Base-by-base conservation (phyloP, 116 monocot species). In the Dioscorea cayenensis region DNA sequence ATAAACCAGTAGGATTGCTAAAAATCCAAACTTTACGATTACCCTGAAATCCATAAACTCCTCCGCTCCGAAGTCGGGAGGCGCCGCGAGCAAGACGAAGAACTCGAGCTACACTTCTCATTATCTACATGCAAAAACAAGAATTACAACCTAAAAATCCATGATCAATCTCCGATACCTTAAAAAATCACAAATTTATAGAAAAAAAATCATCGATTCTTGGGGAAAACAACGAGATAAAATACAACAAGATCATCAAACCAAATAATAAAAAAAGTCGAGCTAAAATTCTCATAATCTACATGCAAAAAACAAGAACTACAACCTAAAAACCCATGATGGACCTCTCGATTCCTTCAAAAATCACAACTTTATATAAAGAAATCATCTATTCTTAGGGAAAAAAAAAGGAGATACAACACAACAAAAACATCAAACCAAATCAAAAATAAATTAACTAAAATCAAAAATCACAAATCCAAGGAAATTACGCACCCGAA, bases 41-140 rank as follows among this genome's bases (percentile, higher is more conserved):
- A 67, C 60, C 51, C 35, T 29, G 29, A 13, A 35, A 67, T 18
- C 64, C 49, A 28, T 48, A 60, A 71, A 78, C 3, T 10, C n/a
- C 66, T 36, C 5, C 63, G 66, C 14, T 69, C 60, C 29, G 76
- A 59, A 71, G 23, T 17, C 51, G 73, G 66, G 73, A 76, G 23
- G 25, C 51, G 36, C 36, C 58, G 38, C 80, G 79, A 66, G 29
- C 77, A 49, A 70, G 83, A 10, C 75, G 85, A 35, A 91, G 72
- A 75, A 79, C 78, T 77, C 83, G 83, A 71, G 72, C 55, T 28
- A 83, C 25, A 13, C 51, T 49, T 61, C 85, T 91, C 87, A 87
- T 87, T 68, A 8, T 78, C 22, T 55, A 5, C 17, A 16, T 3
- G 14, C 55, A 55, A 55, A 18, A n/a, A 18, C n/a, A 55, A n/a